Conservation (phyloP, 139 green algal genomes). For the Coccomyxa sp. region DNA sequence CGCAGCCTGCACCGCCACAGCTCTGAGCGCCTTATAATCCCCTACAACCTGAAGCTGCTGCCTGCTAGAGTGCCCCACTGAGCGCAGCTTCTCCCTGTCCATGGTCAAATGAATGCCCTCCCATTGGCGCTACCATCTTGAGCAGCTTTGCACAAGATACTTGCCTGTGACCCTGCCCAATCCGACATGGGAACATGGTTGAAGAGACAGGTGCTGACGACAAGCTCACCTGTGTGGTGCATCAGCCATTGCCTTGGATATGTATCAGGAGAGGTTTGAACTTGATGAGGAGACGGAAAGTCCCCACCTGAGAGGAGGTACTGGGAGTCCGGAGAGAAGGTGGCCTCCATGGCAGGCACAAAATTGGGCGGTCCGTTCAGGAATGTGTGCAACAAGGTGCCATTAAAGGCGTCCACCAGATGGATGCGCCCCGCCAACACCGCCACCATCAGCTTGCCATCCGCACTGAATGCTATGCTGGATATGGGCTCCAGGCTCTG, state of each 20-base stretch:
- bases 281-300: not conserved
- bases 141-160: not conserved
- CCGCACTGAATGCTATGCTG: conserved; percentile 68
- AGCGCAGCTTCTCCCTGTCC: not conserved
- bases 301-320: conserved; percentile 63
- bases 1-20: conserved; percentile 42
- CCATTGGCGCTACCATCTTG: not conserved
- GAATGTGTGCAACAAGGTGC: conserved; percentile 26
- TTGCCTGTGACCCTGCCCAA: not conserved
- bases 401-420: conserved; percentile 79
- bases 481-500: conserved; percentile 48
- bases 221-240: not conserved
- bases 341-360: conserved; percentile 53
- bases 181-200: not conserved
- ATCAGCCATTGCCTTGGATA: not conserved
- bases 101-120: not conserved
- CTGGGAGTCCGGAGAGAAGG: conserved; percentile 72
- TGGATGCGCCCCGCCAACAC: conserved; percentile 66
- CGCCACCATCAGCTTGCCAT: conserved; percentile 73
- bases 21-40: not conserved
- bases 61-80: not conserved
- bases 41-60: not conserved
- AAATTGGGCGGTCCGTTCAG: conserved; percentile 47
- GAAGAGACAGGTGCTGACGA: not conserved
- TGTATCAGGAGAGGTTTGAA: not conserved